Conservation (phyloP, 768 basidiomycete species). For the Amanita rubescens region DNA sequence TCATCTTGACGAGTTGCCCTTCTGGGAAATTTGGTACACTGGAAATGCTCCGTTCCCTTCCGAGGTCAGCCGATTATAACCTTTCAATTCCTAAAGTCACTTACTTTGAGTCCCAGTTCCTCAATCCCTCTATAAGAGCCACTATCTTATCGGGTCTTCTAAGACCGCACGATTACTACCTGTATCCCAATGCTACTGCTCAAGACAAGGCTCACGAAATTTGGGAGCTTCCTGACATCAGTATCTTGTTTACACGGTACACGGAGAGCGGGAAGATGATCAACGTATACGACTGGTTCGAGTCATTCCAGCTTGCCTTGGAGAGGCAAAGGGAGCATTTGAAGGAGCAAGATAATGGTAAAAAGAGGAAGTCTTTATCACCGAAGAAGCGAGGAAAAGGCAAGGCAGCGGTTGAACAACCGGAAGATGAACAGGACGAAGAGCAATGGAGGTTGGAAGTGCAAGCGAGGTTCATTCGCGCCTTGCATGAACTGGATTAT, state of each 20-base stretch:
- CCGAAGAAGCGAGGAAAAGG: slow-evolving; percentile 17
- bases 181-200: neutral
- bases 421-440: slow-evolving; percentile 25
- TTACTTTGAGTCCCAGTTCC: slow-evolving; percentile 31
- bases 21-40: slow-evolving; percentile 76
- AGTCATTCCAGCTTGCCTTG: slow-evolving; percentile 61
- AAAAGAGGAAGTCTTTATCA: neutral
- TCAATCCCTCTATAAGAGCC: slow-evolving; percentile 65
- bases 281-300: slow-evolving; percentile 87
- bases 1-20: slow-evolving; percentile 39
- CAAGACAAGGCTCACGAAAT: slow-evolving; percentile 14
- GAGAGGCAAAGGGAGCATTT: slow-evolving; percentile 44
- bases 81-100: neutral
- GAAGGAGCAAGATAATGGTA: slow-evolving; percentile 4
- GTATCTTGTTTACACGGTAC: slow-evolving; percentile 71
- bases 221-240: slow-evolving; percentile 63
- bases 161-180: slow-evolving; percentile 45
- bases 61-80: slow-evolving; percentile 37
- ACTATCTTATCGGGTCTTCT: slow-evolving; percentile 54
- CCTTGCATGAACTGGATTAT: slow-evolving; percentile 76
- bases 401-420: slow-evolving; percentile 22
- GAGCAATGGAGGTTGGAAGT: slow-evolving; percentile 56
- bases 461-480: slow-evolving; percentile 73
- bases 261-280: slow-evolving; percentile 75
- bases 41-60: slow-evolving; percentile 56